phyloP scores from a whole-genome alignment of 441 rosid species.

The Aleurites moluccanus region DNA sequence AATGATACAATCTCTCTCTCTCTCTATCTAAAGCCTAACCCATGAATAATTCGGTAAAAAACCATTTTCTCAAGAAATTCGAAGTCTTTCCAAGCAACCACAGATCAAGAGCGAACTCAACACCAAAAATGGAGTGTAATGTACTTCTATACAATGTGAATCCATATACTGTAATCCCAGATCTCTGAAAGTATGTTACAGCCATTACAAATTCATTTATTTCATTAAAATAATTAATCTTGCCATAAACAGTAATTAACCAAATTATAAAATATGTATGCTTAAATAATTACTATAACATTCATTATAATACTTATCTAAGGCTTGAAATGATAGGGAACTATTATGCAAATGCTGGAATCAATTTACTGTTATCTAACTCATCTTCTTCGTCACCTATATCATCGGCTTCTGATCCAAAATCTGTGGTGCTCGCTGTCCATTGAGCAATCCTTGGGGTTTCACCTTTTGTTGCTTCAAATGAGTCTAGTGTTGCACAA shows the following conservation, averaged over 20 bases:
- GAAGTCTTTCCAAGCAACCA: conserved; percentile 93
- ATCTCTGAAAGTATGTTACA: conserved; percentile 81
- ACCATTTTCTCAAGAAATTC: conserved; percentile 42
- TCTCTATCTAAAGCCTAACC: not conserved
- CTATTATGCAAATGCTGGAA: conserved; percentile 74
- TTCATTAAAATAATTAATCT: not conserved
- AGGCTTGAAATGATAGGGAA: conserved; percentile 83
- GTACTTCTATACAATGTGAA: conserved; percentile 69
- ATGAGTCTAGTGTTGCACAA: conserved; percentile 69
- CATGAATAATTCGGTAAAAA: no score
- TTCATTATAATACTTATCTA: conserved; percentile 46
- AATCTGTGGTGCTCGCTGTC: conserved; percentile 20
- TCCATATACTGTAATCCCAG: conserved; percentile 84
- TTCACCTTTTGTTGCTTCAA: conserved; percentile 59
- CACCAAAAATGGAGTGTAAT: conserved; percentile 70
- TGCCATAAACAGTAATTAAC: not conserved
- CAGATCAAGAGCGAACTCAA: conserved; percentile 76
- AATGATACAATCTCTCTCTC: not conserved
- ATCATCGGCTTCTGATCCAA: conserved; percentile 50
- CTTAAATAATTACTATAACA: no score
- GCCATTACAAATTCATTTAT: conserved; percentile 20
- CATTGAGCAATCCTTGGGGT: conserved; percentile 47
- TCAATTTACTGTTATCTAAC: conserved; percentile 61
- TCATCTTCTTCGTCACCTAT: conserved; percentile 87
- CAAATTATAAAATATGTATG: not conserved